Base-by-base conservation (phyloP, 2,329 filamentous ascomycete genomes). In the Pezicula neosporulosa region DNA sequence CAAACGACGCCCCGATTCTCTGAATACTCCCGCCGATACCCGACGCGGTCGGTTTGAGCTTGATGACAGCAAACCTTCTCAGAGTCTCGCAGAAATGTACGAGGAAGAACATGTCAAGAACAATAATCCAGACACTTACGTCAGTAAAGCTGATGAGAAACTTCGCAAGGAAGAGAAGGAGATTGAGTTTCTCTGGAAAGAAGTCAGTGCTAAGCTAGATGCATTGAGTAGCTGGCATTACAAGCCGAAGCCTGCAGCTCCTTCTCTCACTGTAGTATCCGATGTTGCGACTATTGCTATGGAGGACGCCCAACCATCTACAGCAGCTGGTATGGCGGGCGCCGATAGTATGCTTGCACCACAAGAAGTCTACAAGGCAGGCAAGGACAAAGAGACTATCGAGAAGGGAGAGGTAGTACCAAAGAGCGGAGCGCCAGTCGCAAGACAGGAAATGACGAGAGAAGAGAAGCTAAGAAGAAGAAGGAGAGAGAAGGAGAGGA, bases 151-250 rank as follows among this genome's bases (percentile, higher is more conserved):
- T 33, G 89, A 95, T 63, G 90, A 94, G 70, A 93, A 92, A 70
- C 73, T 90, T 21, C 83, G 82, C 59, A 87, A 86, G 55, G 89
- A 95, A 63, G 90, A 97, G 70, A 80, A 82, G 52, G 91, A 96
- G 66, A 87, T 97, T 49, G 84, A 87, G 62, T 77, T 77, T 28
- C 75, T 97, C 63, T 99, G 94, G 91, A 87, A 83, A 60, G 86
- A 89, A 35, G 78, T 97, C 48, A 85, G 81, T 63, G 81, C 81
- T 43, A 89, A 90, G 56, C 83, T 99, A 50, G 94, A 99, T 70
- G 83, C 89, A 24, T 83, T 99, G 56, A 92, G 86, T 70, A 96
- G 89, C 68, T 96, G 90, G 86, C 89, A 97, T 72, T 97, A 96
- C 80, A 92, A 90, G 70, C 94, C 94, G 49, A 95, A 92, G 73